A percentile compares a stretch with the other conserved stretches of the same genome.
Conservation (phyloP, 129 eudicot genomes). For the Artemisia annua region DNA sequence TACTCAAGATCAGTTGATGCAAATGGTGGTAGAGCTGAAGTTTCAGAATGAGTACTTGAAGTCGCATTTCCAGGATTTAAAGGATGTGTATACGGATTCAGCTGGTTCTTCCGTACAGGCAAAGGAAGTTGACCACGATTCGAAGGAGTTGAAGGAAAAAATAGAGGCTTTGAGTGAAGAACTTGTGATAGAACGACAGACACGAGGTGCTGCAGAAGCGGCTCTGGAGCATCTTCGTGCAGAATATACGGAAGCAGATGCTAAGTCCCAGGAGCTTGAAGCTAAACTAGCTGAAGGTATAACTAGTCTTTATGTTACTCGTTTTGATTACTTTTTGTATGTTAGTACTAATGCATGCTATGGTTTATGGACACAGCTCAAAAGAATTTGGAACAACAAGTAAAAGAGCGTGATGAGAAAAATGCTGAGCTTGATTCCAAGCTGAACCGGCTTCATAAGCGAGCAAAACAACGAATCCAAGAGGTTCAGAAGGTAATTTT, state of each 20-base stretch:
- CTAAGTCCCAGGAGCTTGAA: slow-evolving; percentile 75
- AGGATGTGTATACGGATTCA: slow-evolving; percentile 37
- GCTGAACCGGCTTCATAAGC: slow-evolving; percentile 94
- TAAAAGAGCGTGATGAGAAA: slow-evolving; percentile 94
- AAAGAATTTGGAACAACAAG: slow-evolving; percentile 79
- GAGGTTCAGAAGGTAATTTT: slow-evolving; percentile 93
- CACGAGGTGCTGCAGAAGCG: slow-evolving; percentile 91
- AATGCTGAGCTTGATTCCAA: slow-evolving; percentile 90
- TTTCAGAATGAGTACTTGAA: slow-evolving; percentile 83
- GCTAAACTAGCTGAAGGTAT: slow-evolving; percentile 83
- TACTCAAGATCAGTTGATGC: slow-evolving; percentile 57
- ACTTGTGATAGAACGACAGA: slow-evolving; percentile 76
- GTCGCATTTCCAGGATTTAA: slow-evolving; percentile 67
- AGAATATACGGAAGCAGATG: slow-evolving; percentile 77
- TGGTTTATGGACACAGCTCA: slow-evolving; percentile 59
- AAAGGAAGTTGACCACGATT: slow-evolving; percentile 36
- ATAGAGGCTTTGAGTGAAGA: slow-evolving; percentile 67
- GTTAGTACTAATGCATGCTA: slow-evolving; percentile 24
- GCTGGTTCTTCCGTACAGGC: slow-evolving; percentile 28
- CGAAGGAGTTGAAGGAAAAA: slow-evolving; percentile 46
- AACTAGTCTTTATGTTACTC: slow-evolving; percentile 13
- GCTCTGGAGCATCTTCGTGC: slow-evolving; percentile 84
- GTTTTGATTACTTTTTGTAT: background rate
- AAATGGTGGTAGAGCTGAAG: slow-evolving; percentile 73
- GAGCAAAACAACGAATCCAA: slow-evolving; percentile 99